Conservation (phyloP, 2,329 filamentous ascomycete species). For the Fusarium nematophilum region DNA sequence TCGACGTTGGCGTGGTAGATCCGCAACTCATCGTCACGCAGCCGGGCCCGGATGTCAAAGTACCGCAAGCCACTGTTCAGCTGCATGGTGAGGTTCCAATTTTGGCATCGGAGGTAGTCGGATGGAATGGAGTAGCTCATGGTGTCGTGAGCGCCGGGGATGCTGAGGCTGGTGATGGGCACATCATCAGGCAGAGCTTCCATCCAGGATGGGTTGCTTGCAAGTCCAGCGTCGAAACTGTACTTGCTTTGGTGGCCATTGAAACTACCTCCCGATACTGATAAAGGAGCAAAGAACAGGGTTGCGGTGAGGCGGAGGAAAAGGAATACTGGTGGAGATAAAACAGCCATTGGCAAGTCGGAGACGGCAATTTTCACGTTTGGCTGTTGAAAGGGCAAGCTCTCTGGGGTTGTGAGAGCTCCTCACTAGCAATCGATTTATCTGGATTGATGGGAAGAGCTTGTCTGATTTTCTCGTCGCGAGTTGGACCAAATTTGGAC, state of each 20-base stretch:
- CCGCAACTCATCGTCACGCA: constrained; percentile 55
- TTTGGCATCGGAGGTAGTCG: constrained; percentile 59
- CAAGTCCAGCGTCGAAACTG: constrained; percentile 56
- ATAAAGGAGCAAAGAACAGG: no score
- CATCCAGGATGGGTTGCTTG: constrained; percentile 57
- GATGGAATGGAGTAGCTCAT: constrained; percentile 58
- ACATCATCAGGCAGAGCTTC: constrained; percentile 53
- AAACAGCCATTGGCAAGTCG: no score
- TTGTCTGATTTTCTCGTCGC: no score
- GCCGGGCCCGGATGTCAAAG: constrained; percentile 60
- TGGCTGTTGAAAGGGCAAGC: no score
- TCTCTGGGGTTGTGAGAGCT: no score
- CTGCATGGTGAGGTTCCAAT: constrained; percentile 57
- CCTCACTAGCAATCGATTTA: no score
- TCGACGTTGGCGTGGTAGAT: constrained; percentile 60
- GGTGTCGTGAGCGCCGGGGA: constrained; percentile 66
- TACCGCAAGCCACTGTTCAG: constrained; percentile 60
- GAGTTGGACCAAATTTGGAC: no score
- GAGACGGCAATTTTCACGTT: no score
- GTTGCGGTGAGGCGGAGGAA: no score
- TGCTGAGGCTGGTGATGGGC: constrained; percentile 57
- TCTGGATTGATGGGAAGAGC: no score
- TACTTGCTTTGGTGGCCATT: constrained; percentile 46
- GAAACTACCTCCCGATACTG: no score
- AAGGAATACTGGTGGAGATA: no score